Evolutionary conservation across 202 grass and related monocot species (phyloP), one percentile per base, ranked within the genome.

Genomic region (Zoysia matrella): DNA sequence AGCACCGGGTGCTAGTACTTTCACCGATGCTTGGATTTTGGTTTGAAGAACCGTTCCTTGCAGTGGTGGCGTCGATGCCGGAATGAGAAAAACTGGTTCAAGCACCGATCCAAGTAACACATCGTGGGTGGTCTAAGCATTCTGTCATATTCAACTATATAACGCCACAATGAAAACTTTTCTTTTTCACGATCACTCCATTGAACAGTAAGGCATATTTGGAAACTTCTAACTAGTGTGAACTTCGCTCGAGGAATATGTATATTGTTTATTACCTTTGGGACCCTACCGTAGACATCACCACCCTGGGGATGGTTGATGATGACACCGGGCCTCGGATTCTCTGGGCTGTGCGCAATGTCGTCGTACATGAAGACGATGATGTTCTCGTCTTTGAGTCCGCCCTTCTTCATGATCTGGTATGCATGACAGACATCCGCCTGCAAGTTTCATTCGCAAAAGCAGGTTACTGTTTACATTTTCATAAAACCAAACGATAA

Each of bases 341-440:
- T 30, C 22, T 30, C 22, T 30, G 22, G 22, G 22, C 22, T 30
- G 22, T 30, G 22, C 22, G 22, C 22, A 30, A 30, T 30, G 22
- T 30, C 22, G 22, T 30, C 22, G 22, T 30, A 30, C 22, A 30
- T 30, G 22, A 30, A 30, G 22, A 30, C 22, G 22, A 30, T 30
- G 22, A 30, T 30, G 22, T 30, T 30, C 22, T 30, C 22, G 22
- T 30, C 22, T 30, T 30, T 30, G 22, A 30, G 22, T 30, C 22
- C 22, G 22, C 95, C 95, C 60, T 91, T 93, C 88, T 95, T 98
- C 92, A 98, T 83, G 63, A 98, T 91, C 82, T 98, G 95, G 84
- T 98, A 98, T 63, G 95, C 95, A 89, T 98, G 95, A 60, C 95
- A 98, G 52, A 98, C 65, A 55, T 98, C 95, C 1, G 95, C 95